A percentile compares a stretch with the other conserved stretches of the same genome.
Conservation (phyloP, 768 basidiomycete genomes). For the Boletus tomentosulus region DNA sequence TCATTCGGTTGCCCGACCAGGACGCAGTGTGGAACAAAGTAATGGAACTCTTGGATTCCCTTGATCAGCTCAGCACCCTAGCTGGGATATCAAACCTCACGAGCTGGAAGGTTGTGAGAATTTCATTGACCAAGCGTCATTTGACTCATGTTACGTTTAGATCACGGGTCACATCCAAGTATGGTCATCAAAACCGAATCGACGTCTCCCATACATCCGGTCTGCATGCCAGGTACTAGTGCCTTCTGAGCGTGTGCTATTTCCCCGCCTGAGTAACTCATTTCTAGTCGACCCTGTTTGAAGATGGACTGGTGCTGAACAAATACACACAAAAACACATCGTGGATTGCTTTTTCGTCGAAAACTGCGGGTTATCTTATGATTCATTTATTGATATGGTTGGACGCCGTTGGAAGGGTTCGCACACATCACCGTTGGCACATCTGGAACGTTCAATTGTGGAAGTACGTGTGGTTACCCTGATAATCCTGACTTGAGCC, state of each 20-base stretch:
- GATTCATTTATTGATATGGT: constrained; percentile 40
- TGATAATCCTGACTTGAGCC: neutral
- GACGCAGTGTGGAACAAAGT: constrained; percentile 51
- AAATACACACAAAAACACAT: constrained; percentile 50
- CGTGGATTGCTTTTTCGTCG: constrained; percentile 59
- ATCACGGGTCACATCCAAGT: constrained; percentile 47
- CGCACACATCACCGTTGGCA: constrained; percentile 34
- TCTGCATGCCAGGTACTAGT: constrained; percentile 56
- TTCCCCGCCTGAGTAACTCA: constrained; percentile 1
- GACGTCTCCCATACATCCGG: constrained; percentile 53
- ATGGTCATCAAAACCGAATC: constrained; percentile 41
- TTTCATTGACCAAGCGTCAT: neutral
- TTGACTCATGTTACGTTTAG: constrained; percentile 24
- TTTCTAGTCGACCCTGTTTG: constrained; percentile 51
- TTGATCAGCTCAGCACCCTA: constrained; percentile 49
- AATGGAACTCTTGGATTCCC: constrained; percentile 47
- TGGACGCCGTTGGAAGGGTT: constrained; percentile 36
- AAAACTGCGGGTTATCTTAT: constrained; percentile 57
- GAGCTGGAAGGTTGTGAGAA: constrained; percentile 57
- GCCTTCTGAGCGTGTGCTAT: neutral
- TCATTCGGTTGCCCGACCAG: constrained; percentile 47
- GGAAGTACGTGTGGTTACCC: constrained; percentile 26
- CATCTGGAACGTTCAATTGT: constrained; percentile 39
- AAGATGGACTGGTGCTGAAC: constrained; percentile 52
- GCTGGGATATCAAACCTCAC: constrained; percentile 41